Evolutionary conservation across 2,329 filamentous ascomycete species (phyloP).

Genomic region (Phyllosticta citrichinensis): DNA sequence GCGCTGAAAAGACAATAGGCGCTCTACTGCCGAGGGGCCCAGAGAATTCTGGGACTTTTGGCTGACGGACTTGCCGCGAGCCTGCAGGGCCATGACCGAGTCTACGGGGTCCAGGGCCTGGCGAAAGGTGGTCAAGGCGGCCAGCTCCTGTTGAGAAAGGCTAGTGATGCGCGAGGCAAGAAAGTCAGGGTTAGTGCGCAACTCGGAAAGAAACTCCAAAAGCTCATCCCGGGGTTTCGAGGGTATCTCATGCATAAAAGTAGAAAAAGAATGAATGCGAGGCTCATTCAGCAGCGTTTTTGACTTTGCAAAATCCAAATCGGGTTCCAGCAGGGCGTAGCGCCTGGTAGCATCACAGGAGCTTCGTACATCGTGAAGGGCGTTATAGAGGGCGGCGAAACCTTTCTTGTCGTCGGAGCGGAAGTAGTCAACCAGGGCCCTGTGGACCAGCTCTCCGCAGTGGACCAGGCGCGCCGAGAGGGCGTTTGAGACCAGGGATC

Average conservation of each 20-base stretch:
- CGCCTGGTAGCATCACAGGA: slow-evolving; percentile 64
- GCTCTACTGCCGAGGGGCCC: slow-evolving; percentile 60
- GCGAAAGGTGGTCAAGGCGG: slow-evolving; percentile 67
- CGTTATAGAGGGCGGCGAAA: slow-evolving; percentile 66
- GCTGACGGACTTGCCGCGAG: slow-evolving; percentile 38
- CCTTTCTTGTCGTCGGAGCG: slow-evolving; percentile 67
- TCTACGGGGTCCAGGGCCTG: slow-evolving; percentile 72
- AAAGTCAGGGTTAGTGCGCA: slow-evolving; percentile 81
- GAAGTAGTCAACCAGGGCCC: slow-evolving; percentile 68
- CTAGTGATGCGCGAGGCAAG: slow-evolving; percentile 71
- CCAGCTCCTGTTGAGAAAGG: slow-evolving; percentile 66
- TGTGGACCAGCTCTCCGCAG: slow-evolving; percentile 63
- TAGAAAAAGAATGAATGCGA: slow-evolving; percentile 35
- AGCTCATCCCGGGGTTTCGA: slow-evolving; percentile 64
- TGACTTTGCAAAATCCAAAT: slow-evolving; percentile 48
- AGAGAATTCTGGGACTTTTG: slow-evolving; percentile 39
- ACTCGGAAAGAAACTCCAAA: slow-evolving; percentile 66
- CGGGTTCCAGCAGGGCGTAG: slow-evolving; percentile 61
- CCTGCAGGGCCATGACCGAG: slow-evolving; percentile 65
- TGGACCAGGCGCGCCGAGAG: slow-evolving; percentile 64
- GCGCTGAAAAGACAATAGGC: slow-evolving; percentile 77
- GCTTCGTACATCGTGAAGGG: slow-evolving; percentile 67
- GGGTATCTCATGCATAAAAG: slow-evolving; percentile 59
- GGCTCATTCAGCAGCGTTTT: slow-evolving; percentile 29
- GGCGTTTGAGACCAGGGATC: slow-evolving; percentile 64